A percentile compares a stretch with the other conserved stretches of the same genome.
These are phyloP conservation scores for Gigaspora rosea DNA, from an alignment of 192 early-diverging fungal species.

Conservation along the genomic window DNA sequence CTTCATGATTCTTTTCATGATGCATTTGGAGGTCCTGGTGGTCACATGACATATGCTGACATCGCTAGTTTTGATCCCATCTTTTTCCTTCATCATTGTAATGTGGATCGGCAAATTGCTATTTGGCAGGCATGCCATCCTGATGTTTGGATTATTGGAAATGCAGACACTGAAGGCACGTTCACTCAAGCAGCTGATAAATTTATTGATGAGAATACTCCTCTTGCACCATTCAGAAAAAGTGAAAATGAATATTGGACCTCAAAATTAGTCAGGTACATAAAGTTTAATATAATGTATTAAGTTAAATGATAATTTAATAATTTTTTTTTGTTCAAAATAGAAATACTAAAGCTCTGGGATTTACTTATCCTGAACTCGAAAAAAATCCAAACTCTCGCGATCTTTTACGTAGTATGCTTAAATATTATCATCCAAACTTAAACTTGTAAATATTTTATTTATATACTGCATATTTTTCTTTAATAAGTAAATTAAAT, in stretches of 20 bases:
- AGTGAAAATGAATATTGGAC: background rate
- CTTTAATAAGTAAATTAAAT: background rate
- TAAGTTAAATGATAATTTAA: background rate
- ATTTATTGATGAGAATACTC: background rate
- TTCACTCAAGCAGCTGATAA: background rate
- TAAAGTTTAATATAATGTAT: background rate
- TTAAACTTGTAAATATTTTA: background rate
- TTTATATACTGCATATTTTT: background rate
- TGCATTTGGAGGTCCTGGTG: slow-evolving; percentile 9
- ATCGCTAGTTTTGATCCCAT: slow-evolving; percentile 27
- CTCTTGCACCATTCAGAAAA: slow-evolving; percentile 3
- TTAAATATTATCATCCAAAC: slow-evolving; percentile 16
- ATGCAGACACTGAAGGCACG: background rate
- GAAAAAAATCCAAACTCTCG: background rate
- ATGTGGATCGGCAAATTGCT: slow-evolving; percentile 3
- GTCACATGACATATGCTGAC: slow-evolving; percentile 25
- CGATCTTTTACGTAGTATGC: background rate
- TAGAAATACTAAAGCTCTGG: background rate
- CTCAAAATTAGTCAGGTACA: background rate
- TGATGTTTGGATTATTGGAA: slow-evolving; percentile 14
- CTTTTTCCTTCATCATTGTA: slow-evolving; percentile 33
- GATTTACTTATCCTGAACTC: slow-evolving; percentile 21
- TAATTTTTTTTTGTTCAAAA: background rate
- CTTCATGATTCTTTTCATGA: slow-evolving; percentile 14
- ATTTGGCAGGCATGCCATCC: slow-evolving; percentile 25